A percentile compares a stretch with the other conserved stretches of the same genome.
phyloP scores from a whole-genome alignment of 345 rosid genomes.

The Capsella bursapastoris region DNA sequence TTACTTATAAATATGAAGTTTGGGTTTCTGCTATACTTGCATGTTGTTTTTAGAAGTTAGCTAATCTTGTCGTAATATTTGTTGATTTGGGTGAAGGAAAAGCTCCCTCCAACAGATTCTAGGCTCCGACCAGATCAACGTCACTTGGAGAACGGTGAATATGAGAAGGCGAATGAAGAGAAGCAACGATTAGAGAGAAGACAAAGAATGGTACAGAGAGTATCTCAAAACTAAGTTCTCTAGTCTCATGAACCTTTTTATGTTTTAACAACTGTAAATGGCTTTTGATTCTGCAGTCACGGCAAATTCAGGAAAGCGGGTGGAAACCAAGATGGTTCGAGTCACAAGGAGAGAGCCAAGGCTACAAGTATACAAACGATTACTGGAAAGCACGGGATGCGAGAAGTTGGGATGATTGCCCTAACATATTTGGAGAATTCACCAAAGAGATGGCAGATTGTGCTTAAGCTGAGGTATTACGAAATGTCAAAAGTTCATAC shows the following conservation, averaged over 20 bases:
- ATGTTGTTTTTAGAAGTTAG: neutral
- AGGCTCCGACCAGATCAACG: constrained; percentile 97
- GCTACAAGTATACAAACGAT: constrained; percentile 75
- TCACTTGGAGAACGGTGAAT: constrained; percentile 96
- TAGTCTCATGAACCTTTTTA: neutral
- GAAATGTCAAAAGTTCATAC: neutral
- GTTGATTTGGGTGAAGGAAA: constrained; percentile 60
- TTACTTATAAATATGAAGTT: neutral
- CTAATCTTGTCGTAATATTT: constrained; percentile 15
- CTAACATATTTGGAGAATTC: constrained; percentile 80
- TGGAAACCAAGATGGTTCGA: constrained; percentile 94
- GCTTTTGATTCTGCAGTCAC: constrained; percentile 56
- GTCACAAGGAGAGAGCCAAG: constrained; percentile 59
- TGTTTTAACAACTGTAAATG: neutral
- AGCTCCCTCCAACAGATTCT: constrained; percentile 96
- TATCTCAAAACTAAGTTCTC: neutral
- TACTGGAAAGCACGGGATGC: constrained; percentile 88
- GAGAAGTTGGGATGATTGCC: constrained; percentile 76
- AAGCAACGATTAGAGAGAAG: constrained; percentile 90
- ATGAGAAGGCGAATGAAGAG: constrained; percentile 91
- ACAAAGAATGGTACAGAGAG: constrained; percentile 80
- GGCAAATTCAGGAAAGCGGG: constrained; percentile 86
- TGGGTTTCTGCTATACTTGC: neutral
- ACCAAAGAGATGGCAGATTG: constrained; percentile 50
- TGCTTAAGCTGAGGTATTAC: constrained; percentile 47